These are phyloP conservation scores for Teratosphaeria pseudoeucalypti DNA, from an alignment of 2,329 filamentous ascomycete species.

Conservation along the genomic window DNA sequence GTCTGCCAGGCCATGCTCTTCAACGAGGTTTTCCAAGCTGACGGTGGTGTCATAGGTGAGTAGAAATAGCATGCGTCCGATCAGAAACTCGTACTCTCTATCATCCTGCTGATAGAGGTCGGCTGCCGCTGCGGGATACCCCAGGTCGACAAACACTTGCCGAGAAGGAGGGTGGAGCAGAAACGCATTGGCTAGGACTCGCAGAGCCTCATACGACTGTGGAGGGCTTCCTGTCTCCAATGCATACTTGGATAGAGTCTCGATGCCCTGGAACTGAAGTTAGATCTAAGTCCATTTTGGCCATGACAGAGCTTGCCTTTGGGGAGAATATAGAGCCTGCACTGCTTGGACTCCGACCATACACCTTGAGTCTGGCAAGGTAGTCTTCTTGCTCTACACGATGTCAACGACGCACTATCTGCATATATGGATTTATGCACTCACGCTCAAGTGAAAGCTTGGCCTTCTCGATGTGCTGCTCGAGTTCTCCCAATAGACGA, in stretches of 20 bases:
- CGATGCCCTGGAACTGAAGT: conserved; percentile 53
- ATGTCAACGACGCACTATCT: conserved; percentile 5
- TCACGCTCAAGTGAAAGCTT: conserved; percentile 19
- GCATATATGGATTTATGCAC: neutral
- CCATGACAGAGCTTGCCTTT: conserved; percentile 42
- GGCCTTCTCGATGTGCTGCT: conserved; percentile 17
- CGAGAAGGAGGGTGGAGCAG: conserved; percentile 58
- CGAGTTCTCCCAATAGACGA: conserved; percentile 18
- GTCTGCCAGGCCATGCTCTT: conserved; percentile 55
- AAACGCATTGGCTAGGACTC: conserved; percentile 77
- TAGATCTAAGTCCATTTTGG: neutral
- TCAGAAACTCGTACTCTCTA: conserved; percentile 77
- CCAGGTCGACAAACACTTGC: conserved; percentile 62
- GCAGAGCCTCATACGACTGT: conserved; percentile 63
- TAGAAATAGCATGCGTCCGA: conserved; percentile 67
- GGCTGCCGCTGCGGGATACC: conserved; percentile 57
- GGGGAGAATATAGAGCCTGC: conserved; percentile 78
- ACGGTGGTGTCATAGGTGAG: conserved; percentile 67
- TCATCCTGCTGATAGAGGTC: conserved; percentile 59
- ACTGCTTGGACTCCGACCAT: conserved; percentile 60
- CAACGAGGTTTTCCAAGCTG: conserved; percentile 54
- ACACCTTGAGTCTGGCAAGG: conserved; percentile 60
- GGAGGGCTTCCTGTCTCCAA: conserved; percentile 49
- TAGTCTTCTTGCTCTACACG: conserved; percentile 49
- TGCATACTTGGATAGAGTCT: conserved; percentile 60